Evolutionary conservation across 257 asterid genomes (phyloP), one percentile per base, ranked within the genome.

Genomic region (Jacaranda copaia): DNA sequence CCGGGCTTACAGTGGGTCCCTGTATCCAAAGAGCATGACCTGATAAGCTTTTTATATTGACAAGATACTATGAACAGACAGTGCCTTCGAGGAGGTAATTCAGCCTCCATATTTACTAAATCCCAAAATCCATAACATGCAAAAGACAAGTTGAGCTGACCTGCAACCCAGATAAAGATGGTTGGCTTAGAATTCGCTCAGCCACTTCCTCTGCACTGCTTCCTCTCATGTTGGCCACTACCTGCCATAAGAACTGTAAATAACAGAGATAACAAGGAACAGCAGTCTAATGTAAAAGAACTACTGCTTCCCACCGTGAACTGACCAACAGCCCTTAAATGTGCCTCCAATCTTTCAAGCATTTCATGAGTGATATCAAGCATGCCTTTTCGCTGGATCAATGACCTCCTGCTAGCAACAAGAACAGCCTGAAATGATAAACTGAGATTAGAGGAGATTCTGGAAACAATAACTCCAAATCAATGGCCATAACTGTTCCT

Each of bases 1-100:
- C 99, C 36, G 98, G 96, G 85, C 95, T 90, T 62, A 96, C 72
- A 32, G 99, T 96, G 61, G 99, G 99, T 83, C 99, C 99, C 99
- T 93, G 83, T 77, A 79, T 51, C 51, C 8, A 76, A 64, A 74
- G 32, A 72, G 42, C 75, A 78, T 19, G 58, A 73, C 35, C 20
- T 52, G 7, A 42, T 32, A 69, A 68, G 52, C 39, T 53, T 62
- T 64, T 32, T 15, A n/a, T 63, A 42, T 3, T 7, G 39, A 45
- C 5, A 16, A 6, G 16, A 59, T 56, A 16, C 8, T 19, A 19
- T 42, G 19, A 66, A 12, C 48, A 65, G 69, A 16, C 32, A 63
- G 77, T 8, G 42, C 46, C 57, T 18, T 4, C 19, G 25, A 68
- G 57, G 70, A 57, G 42, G 53, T 43, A 14, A 15, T 40, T 13